Conservation (phyloP, 2,329 filamentous ascomycete genomes). For the Calonectria multiphialidica region DNA sequence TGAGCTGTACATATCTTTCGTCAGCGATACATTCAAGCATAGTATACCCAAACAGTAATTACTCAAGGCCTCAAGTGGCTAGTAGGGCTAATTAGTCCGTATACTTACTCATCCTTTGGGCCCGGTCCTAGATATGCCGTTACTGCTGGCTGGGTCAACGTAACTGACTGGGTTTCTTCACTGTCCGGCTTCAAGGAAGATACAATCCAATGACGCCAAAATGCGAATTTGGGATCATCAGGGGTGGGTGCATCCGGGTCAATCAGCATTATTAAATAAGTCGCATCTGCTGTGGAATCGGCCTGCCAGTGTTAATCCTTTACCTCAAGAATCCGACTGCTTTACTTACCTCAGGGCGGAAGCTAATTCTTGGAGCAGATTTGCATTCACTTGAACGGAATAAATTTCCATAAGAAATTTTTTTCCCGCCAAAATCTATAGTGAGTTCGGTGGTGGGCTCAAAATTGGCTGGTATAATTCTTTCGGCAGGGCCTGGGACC, state of each 20-base stretch:
- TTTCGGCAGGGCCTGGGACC: constrained; percentile 54
- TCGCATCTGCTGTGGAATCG: constrained; percentile 42
- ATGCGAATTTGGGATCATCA: constrained; percentile 66
- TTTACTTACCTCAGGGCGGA: constrained; percentile 47
- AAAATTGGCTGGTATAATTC: constrained; percentile 57
- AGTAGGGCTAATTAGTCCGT: not conserved
- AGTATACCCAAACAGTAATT: not conserved
- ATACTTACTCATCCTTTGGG: constrained; percentile 59
- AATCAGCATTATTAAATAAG: constrained; percentile 62
- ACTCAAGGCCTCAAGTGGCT: not conserved
- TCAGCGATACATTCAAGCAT: not conserved
- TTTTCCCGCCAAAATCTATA: constrained; percentile 51
- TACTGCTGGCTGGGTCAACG: constrained; percentile 48
- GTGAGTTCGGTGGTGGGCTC: constrained; percentile 54
- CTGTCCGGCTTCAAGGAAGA: constrained; percentile 51
- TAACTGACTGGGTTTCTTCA: constrained; percentile 36
- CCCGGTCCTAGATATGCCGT: constrained; percentile 59
- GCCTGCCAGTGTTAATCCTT: constrained; percentile 21
- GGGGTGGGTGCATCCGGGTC: constrained; percentile 69
- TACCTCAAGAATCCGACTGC: rapidly evolving
- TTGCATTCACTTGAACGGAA: constrained; percentile 55
- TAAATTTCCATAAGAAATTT: constrained; percentile 52
- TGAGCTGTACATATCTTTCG: constrained; percentile 48
- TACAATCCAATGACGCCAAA: constrained; percentile 67
- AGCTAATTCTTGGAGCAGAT: constrained; percentile 51